phyloP scores from a whole-genome alignment of 1,284 basidiomycete species.

The Rhodotorula sp. region DNA sequence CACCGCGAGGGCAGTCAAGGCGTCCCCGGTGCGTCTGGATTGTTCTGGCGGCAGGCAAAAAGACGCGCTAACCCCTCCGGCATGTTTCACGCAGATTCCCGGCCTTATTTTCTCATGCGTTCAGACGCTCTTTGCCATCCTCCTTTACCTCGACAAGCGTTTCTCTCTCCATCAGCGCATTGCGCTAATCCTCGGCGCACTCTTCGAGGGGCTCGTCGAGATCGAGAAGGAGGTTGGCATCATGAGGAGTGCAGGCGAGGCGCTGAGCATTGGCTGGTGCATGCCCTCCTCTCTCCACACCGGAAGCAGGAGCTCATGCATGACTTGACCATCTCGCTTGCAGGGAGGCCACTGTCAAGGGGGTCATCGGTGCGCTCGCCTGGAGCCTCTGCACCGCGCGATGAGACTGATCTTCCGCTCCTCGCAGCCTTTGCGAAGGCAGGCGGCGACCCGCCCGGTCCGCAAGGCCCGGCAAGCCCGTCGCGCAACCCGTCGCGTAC shows the following conservation, averaged over 20 bases:
- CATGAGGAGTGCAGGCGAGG: conserved; percentile 21
- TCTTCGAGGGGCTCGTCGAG: conserved; percentile 27
- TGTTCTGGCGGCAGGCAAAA: accelerated
- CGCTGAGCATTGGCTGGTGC: conserved; percentile 27
- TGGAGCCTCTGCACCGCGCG: neutral
- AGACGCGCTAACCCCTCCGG: neutral
- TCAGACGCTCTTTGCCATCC: conserved; percentile 14
- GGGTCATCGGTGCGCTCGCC: conserved; percentile 24
- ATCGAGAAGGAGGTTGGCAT: conserved; percentile 34
- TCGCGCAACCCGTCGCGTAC: neutral
- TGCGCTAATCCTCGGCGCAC: neutral
- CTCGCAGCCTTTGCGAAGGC: conserved; percentile 14
- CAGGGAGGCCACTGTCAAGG: conserved; percentile 33
- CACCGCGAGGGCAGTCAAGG: conserved; percentile 2
- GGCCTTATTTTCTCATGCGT: conserved; percentile 8
- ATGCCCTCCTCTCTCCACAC: neutral
- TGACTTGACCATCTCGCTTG: neutral
- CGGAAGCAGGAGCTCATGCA: neutral
- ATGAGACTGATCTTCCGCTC: neutral
- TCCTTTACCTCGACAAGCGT: conserved; percentile 24
- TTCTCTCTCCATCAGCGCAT: conserved; percentile 24
- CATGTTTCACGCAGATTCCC: conserved; percentile 10
- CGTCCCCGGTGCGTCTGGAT: conserved; percentile 16
- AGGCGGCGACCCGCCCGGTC: neutral
- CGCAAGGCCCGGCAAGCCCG: neutral